Evolutionary conservation across 768 basidiomycete genomes (phyloP), one percentile per base, ranked within the genome.

Genomic region (Cyclocybe aegerita): DNA sequence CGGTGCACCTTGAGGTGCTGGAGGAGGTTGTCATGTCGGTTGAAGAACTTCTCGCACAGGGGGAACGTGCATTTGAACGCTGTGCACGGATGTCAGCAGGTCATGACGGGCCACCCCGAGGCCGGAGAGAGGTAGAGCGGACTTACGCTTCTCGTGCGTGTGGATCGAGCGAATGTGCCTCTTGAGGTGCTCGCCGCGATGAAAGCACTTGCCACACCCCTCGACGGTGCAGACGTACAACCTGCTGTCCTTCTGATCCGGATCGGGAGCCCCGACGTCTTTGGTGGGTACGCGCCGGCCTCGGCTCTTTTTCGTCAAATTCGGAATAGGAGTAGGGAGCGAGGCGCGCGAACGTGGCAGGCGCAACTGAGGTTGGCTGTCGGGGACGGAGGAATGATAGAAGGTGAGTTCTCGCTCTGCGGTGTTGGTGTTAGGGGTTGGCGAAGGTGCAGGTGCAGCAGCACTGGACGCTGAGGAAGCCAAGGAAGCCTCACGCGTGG

Each of bases 1-100:
- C 78, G 76, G 67, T 90, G 88, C 12, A 89, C 84, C 59, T 85
- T 83, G 64, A 86, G 69, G 59, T 91, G 89, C 66, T 91, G 89
- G 41, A 86, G 75, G 32, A 91, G 78, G 65, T 91, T 91, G 62
- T 91, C 89, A 56, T 86, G 85, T 53, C 89, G 77, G 52, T 87
- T 88, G 64, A 91, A 92, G 57, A 73, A 75, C 63, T 88, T 88
- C 63, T 79, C 80, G 68, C 89, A 92, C 30, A 72, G 63, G 3
- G 81, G 75, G 60, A 79, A 78, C 23, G 84, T 78, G 67, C 89
- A 92, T 59, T 82, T 76, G 71, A 85, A 88, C 7, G 89, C 89
- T 91, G 61, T 39, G 46, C 33, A 41, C 52, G 17, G 42, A 47
- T n/a, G 38, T 36, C 47, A 63, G 51, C 46, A 51, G 55, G 50